Conservation (phyloP, 768 basidiomycete genomes). For the Russula compacta region DNA sequence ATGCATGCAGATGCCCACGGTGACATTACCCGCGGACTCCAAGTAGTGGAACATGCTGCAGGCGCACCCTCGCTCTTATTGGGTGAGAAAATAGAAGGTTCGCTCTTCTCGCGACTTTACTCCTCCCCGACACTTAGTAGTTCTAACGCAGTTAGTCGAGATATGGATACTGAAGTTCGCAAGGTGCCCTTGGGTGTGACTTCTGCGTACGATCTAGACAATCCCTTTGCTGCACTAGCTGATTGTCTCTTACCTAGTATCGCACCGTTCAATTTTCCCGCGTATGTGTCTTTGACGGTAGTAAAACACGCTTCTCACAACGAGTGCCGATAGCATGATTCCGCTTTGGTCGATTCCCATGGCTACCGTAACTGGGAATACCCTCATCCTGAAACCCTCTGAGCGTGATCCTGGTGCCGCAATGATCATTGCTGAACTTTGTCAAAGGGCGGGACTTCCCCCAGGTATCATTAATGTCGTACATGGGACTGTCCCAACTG, state of each 20-base stretch:
- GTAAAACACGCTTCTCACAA: not conserved
- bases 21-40: conserved; percentile 85
- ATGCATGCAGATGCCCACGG: conserved; percentile 73
- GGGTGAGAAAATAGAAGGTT: conserved; percentile 90
- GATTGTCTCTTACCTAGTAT: conserved; percentile 35
- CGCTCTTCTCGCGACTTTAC: not conserved
- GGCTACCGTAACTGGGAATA: conserved; percentile 86
- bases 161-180: conserved; percentile 92
- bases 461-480: conserved; percentile 86
- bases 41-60: conserved; percentile 76
- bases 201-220: conserved; percentile 37
- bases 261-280: conserved; percentile 86
- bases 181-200: conserved; percentile 83
- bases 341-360: conserved; percentile 94
- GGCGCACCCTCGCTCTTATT: conserved; percentile 79
- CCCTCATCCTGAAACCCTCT: conserved; percentile 89
- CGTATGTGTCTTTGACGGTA: conserved; percentile 39
- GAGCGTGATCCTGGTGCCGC: conserved; percentile 96
- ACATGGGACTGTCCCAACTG: conserved; percentile 82
- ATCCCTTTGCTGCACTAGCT: not conserved
- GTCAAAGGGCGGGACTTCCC: conserved; percentile 79
- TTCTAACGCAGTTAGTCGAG: conserved; percentile 59
- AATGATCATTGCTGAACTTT: conserved; percentile 96
- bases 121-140: not conserved
- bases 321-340: conserved; percentile 59